These are phyloP conservation scores for Xylaria hypoxylon DNA, from an alignment of 2,329 filamentous ascomycete genomes.

Conservation along the genomic window DNA sequence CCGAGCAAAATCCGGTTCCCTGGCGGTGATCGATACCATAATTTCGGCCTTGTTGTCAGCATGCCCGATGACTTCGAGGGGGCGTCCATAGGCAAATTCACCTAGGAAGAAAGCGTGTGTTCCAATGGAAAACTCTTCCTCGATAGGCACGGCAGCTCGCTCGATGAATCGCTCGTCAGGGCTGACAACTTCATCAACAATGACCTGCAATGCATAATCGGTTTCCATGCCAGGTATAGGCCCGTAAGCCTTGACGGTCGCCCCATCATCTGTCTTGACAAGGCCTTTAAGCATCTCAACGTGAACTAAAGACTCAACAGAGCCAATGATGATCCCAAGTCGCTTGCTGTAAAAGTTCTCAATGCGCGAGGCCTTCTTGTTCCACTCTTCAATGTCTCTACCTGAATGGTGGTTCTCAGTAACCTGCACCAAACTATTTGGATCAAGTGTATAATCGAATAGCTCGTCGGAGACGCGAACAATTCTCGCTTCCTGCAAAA, in stretches of 20 bases:
- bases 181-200: slow-evolving; percentile 90
- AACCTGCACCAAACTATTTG: slow-evolving; percentile 71
- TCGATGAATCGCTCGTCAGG: slow-evolving; percentile 95
- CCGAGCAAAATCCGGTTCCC: slow-evolving; percentile 84
- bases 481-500: slow-evolving; percentile 93
- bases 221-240: slow-evolving; percentile 86
- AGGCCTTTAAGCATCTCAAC: slow-evolving; percentile 95
- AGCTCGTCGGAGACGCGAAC: slow-evolving; percentile 91
- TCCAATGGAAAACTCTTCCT: slow-evolving; percentile 88
- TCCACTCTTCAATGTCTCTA: slow-evolving; percentile 83
- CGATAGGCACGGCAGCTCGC: slow-evolving; percentile 84
- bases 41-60: slow-evolving; percentile 80
- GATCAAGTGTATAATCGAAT: slow-evolving; percentile 83
- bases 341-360: slow-evolving; percentile 92
- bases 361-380: slow-evolving; percentile 83
- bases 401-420: slow-evolving; percentile 77
- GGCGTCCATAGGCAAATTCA: slow-evolving; percentile 91
- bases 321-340: slow-evolving; percentile 85
- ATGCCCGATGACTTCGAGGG: slow-evolving; percentile 84
- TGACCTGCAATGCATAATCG: slow-evolving; percentile 89
- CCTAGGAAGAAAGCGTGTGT: slow-evolving; percentile 93
- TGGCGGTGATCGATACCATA: slow-evolving; percentile 78
- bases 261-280: slow-evolving; percentile 88
- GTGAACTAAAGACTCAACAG: slow-evolving; percentile 88
- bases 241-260: slow-evolving; percentile 92